phyloP scores from a whole-genome alignment of 116 monocot species.

The Dioscorea cayenensis region DNA sequence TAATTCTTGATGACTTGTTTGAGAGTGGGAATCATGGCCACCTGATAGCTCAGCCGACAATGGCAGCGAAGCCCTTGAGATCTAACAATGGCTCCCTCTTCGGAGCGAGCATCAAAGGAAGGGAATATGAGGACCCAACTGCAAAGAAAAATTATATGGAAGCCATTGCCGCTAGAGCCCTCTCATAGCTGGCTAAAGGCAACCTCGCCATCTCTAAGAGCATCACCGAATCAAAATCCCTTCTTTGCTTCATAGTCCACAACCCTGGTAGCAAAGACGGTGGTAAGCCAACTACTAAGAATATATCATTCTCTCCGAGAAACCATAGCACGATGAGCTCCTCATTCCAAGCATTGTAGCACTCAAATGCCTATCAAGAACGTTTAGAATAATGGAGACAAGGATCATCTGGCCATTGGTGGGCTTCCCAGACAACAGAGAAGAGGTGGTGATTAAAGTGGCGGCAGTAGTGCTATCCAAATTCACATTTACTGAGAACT shows the following conservation, averaged over 20 bases:
- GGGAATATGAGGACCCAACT: conserved; percentile 76
- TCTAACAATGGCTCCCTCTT: conserved; percentile 6
- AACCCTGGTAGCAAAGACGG: too few relatives aligned
- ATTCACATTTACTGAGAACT: conserved; percentile 79
- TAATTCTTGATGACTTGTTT: background rate
- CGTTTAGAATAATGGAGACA: conserved; percentile 83
- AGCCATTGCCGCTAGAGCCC: conserved; percentile 78
- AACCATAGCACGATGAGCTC: conserved; percentile 44
- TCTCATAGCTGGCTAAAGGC: conserved; percentile 57
- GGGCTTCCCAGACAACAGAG: conserved; percentile 67
- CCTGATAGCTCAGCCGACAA: too few relatives aligned
- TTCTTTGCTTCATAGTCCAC: conserved; percentile 86
- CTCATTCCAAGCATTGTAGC: conserved; percentile 69
- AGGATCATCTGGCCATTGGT: conserved; percentile 80
- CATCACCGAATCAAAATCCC: conserved; percentile 79
- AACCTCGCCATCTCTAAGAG: conserved; percentile 65
- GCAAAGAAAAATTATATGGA: conserved; percentile 67
- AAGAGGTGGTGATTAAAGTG: conserved; percentile 37
- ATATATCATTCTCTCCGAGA: conserved; percentile 29
- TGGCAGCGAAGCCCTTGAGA: too few relatives aligned
- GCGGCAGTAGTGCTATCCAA: conserved; percentile 59
- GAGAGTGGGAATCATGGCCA: background rate
- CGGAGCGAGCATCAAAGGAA: conserved; percentile 50
- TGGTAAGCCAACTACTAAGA: conserved; percentile 67
- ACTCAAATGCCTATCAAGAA: conserved; percentile 75